Base-by-base conservation (phyloP, 805 yeast species). In the Tanozyma kutaoensis region DNA sequence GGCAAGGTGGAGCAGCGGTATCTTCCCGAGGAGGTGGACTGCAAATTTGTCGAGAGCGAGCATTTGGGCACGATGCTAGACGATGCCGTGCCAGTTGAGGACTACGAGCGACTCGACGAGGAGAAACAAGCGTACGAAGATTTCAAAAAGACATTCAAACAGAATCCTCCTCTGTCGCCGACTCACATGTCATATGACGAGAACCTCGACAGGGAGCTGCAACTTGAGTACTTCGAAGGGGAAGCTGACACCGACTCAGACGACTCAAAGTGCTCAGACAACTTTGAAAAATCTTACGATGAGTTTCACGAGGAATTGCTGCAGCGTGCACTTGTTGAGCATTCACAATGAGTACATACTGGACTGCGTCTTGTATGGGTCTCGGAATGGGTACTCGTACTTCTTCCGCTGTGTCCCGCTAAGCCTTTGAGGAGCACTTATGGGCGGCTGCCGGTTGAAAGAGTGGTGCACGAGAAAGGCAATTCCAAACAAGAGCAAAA, bases 1-100 rank as follows among this genome's bases (percentile, higher is more conserved):
- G 97, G 97, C 0, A 47, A 56, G 28, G 91, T 80, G 4, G 46
- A 55, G 23, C 98, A 91, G 48, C 66, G 61, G 9, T 84, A 80
- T 43, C 57, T 88, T 42, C 97, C 96, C 0, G 56, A 61, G 6
- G 76, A 63, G 15, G 36, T 41, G 8, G 42, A 40, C 5, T 33
- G 59, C 22, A 56, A 52, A 28, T 71, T 82, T 38, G 52, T 79
- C 25, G 67, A 58, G 10, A 70, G 69, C 1, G 42, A 57, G 6
- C 81, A 76, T 44, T 48, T 76, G 14, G 86, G 86, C 2, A 34
- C 29, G 33, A 53, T 12, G n/a, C n/a, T 7, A 12, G 23, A 21
- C 11, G 8, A 7, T 7, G 13, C 7, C 11, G 23, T 21, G 12
- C 7, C 7, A 7, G n/a, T 12, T 8, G n/a, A 9, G 7, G 23